phyloP scores from a whole-genome alignment of 2,329 filamentous ascomycete species.

The Hymenoscyphus fructigenus region DNA sequence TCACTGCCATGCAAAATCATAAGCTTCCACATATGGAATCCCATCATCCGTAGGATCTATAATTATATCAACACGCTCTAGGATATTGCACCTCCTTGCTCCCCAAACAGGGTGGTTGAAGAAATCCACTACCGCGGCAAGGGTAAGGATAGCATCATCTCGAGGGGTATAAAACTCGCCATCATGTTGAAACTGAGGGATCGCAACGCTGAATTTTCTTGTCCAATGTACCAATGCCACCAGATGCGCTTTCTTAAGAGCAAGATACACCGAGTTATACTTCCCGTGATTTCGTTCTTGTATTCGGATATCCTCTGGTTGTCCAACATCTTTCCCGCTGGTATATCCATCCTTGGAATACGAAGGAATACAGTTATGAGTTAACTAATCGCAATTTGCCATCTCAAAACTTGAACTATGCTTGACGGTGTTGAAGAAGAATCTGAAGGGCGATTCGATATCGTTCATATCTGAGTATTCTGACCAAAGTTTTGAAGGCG shows the following conservation, averaged over 20 bases:
- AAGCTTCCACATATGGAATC: not conserved
- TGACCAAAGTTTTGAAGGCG: not conserved
- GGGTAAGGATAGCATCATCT: constrained; percentile 12
- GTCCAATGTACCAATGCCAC: not conserved
- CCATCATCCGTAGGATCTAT: constrained; percentile 5
- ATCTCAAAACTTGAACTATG: constrained; percentile 7
- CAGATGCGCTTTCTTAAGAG: constrained; percentile 6
- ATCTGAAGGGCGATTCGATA: constrained; percentile 7
- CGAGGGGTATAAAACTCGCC: constrained; percentile 4
- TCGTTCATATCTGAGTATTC: not conserved
- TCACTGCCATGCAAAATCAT: constrained; percentile 12
- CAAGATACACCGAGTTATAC: constrained; percentile 4
- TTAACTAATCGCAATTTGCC: constrained; percentile 11
- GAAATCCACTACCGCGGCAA: constrained; percentile 7
- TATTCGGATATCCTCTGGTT: not conserved
- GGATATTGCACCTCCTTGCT: not conserved
- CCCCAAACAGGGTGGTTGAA: constrained; percentile 14
- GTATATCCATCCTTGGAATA: not conserved
- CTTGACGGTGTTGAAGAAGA: constrained; percentile 1
- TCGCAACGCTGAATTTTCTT: constrained; percentile 3
- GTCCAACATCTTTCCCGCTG: not conserved
- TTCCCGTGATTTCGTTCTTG: constrained; percentile 6
- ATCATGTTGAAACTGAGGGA: constrained; percentile 10
- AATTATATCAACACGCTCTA: constrained; percentile 7
- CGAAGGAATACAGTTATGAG: constrained; percentile 4